Base-by-base conservation (phyloP, 352 stramenopile species). In the Pythium rhizo-oryzae region DNA sequence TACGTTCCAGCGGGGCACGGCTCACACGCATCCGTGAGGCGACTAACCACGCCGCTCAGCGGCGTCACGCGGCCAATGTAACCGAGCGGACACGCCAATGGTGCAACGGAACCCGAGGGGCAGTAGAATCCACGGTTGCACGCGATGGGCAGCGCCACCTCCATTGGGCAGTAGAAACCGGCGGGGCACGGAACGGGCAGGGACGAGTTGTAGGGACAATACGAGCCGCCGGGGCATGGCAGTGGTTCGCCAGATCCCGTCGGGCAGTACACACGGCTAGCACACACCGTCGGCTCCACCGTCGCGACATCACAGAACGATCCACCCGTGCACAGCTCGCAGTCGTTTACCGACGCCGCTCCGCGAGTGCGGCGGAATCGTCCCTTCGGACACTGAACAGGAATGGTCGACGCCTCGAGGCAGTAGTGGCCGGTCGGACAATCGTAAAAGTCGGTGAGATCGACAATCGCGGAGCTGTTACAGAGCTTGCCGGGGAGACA, bases 351-450 rank as follows among this genome's bases (percentile, higher is more conserved):
- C 21, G 63, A 78, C 46, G 69, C 78, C 0, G 71, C 87, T 21
- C 82, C 82, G 15, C 57, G 59, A 12, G 51, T 46, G 52, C 72
- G 53, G 33, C 81, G 72, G 49, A 73, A 94, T 2, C 53, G 76
- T 9, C 85, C 86, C 18, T 67, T 72, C 30, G 77, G 77, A 64
- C 87, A 94, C n/a, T 62, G n/a, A 0, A 59, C 69, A 0, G 85
- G 63, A 5, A 59, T 52, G 11, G 58, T 77, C 8, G 76, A 78
- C 0, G 82, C 87, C 12, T 55, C 56, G 19, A 76, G 70, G 66
- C 92, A 97, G 59, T 93, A 97, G 60, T 79, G 62, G 2, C 89
- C 92, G 18, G 75, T 57, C 16, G 88, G 85, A 35, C 92, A 98
- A 37, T 87, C 76, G 41, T 83, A 96, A 11, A 30, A 47, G 7